phyloP scores from a whole-genome alignment of 2,329 filamentous ascomycete species.

The Torrubiella hemipterigena region DNA sequence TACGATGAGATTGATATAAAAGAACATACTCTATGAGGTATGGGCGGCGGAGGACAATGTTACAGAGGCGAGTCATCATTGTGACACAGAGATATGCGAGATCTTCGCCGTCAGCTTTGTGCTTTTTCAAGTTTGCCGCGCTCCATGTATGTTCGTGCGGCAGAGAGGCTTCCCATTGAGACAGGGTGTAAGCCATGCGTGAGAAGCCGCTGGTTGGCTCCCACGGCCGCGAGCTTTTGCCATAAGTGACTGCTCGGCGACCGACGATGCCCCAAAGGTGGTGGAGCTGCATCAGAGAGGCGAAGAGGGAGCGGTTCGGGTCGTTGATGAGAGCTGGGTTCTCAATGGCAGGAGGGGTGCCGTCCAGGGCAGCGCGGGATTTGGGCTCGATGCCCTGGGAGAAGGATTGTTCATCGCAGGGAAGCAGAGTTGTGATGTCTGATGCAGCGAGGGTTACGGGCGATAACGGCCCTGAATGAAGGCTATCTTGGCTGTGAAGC shows the following conservation, averaged over 20 bases:
- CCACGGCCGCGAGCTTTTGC: slow-evolving; percentile 31
- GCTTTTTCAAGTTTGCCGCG: slow-evolving; percentile 25
- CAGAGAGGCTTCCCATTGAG: slow-evolving; percentile 35
- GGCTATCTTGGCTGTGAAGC: slow-evolving; percentile 45
- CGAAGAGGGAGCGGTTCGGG: slow-evolving; percentile 38
- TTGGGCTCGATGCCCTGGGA: slow-evolving; percentile 31
- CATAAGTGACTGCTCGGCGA: slow-evolving; percentile 32
- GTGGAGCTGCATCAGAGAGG: slow-evolving; percentile 41
- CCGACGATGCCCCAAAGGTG: slow-evolving; percentile 41
- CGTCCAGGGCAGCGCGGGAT: slow-evolving; percentile 39
- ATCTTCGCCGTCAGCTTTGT: slow-evolving; percentile 36
- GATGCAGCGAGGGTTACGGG: slow-evolving; percentile 37
- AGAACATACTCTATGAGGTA: slow-evolving; percentile 35
- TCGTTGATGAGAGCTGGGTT: slow-evolving; percentile 30
- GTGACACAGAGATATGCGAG: slow-evolving; percentile 42
- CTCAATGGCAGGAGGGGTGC: slow-evolving; percentile 35
- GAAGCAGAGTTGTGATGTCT: slow-evolving; percentile 43
- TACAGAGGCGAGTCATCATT: slow-evolving; percentile 42
- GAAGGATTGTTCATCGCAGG: slow-evolving; percentile 40
- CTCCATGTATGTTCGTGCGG: slow-evolving; percentile 37
- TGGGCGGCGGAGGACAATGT: slow-evolving; percentile 42
- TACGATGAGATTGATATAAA: neutral
- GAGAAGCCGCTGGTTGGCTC: slow-evolving; percentile 35
- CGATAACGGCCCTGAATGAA: slow-evolving; percentile 39
- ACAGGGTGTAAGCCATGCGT: slow-evolving; percentile 27